Base-by-base conservation (phyloP, 805 yeast genomes). In the Candida stauntonica region DNA sequence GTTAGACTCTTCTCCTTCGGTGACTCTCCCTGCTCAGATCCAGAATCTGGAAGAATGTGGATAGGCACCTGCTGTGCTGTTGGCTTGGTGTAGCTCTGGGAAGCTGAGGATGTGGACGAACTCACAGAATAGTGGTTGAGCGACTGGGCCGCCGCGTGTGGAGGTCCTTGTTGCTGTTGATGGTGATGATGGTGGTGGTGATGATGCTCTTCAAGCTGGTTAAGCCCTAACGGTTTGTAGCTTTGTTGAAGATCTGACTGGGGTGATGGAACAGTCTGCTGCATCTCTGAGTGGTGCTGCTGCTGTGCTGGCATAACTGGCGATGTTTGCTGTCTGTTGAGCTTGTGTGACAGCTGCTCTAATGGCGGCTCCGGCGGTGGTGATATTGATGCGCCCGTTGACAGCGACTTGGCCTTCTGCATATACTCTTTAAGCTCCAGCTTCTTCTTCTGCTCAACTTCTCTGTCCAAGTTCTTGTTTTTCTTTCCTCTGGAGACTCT, bases 401-500 rank as follows among this genome's bases (percentile, higher is more conserved):
- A 33, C 21, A 54, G 35, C 2, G 42, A 39, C 41, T 47, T 51
- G 1, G 61, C 57, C 29, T 42, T 48, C 18, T 38, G 46, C 38
- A 53, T 54, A 29, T 48, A 51, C 31, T 46, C 39, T 28, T 52
- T 52, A 17, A 52, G 38, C 33, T 50, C 55, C 34, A 45, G 39
- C 33, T 55, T 57, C 38, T 48, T 48, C 36, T 43, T 36, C 27
- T 36, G 18, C 26, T 54, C 59, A 7, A 47, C 47, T 13, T 35
- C 47, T 35, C 41, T 50, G 37, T 54, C 58, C n/a, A 41, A 23
- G 15, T 48, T 51, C 14, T 50, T 42, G 29, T 48, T 44, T 41
- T 52, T 51, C 36, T 57, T 57, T 1, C 64, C 62, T 32, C 61
- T 46, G 3, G 61, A 57, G 14, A 76, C 73, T 32, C 82, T 51